Conservation (phyloP, 805 yeast genomes). For the Saccharomycopsis sp. region DNA sequence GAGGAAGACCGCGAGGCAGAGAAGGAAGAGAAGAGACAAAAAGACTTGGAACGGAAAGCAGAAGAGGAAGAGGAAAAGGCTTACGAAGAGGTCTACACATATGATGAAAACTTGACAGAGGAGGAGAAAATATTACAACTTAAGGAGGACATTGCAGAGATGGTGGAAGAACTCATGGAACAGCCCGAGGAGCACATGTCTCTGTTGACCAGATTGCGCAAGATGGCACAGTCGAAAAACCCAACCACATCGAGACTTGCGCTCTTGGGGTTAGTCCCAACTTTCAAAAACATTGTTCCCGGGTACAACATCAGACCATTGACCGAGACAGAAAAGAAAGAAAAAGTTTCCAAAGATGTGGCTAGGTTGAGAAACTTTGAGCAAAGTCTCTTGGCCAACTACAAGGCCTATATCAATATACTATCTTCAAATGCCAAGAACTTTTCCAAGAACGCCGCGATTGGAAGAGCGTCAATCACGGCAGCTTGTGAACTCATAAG, state of each 20-base stretch:
- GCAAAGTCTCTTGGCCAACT: slow-evolving; percentile 62
- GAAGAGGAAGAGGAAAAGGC: slow-evolving; percentile 27
- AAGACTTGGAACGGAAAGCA: slow-evolving; percentile 21
- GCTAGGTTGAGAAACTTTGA: slow-evolving; percentile 72
- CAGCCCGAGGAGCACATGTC: slow-evolving; percentile 81
- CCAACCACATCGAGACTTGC: slow-evolving; percentile 62
- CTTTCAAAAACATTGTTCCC: slow-evolving; percentile 80
- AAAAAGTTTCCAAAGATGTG: slow-evolving; percentile 77
- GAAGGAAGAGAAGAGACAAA: slow-evolving; percentile 14
- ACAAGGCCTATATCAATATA: slow-evolving; percentile 54
- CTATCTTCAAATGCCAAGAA: slow-evolving; percentile 36
- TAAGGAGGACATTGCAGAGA: slow-evolving; percentile 76
- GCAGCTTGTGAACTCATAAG: slow-evolving; percentile 74
- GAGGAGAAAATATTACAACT: slow-evolving; percentile 48
- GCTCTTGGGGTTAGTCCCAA: slow-evolving; percentile 70
- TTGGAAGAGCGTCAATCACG: slow-evolving; percentile 53
- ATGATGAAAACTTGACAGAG: slow-evolving; percentile 36
- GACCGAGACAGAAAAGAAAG: slow-evolving; percentile 70
- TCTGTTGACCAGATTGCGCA: slow-evolving; percentile 54
- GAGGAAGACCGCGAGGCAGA: slow-evolving; percentile 23
- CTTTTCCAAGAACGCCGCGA: slow-evolving; percentile 29
- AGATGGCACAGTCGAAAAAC: slow-evolving; percentile 61
- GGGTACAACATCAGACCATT: slow-evolving; percentile 79
- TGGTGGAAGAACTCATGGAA: slow-evolving; percentile 70
- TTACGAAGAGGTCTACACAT: slow-evolving; percentile 25